Base-by-base conservation (phyloP, 148 eudicot genomes). In the Dianthus caryophyllus region DNA sequence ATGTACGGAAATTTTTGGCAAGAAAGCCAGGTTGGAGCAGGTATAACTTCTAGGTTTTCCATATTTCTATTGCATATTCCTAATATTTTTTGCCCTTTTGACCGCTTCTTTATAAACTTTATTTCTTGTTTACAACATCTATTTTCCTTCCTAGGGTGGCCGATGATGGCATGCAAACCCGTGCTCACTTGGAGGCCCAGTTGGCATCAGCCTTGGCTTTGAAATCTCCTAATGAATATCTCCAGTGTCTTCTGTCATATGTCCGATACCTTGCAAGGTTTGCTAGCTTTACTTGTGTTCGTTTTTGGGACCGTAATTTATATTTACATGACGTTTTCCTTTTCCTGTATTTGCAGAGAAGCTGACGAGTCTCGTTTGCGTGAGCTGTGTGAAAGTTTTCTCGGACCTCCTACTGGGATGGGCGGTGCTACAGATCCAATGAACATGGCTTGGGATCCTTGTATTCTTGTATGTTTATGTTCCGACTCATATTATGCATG, bases 1-100 rank as follows among this genome's bases (percentile, higher is more conserved):
- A 93, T 72, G 87, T 93, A 24, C 80, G 92, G 68, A 93, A 93
- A 79, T 90, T 77, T 71, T 73, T 90, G 79, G 98, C 98, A 46
- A 88, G 98, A 72, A 93, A 88, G 79, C 98, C 98, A 6, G 95
- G 97, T 56, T 93, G 95, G 95, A 90, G 77, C 80, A 89, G 98
- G 98, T 92, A 72, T 67, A 74, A 68, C 27, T 21, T 64, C 46
- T 38, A 6, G 2, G 10, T 25, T 55, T n/a, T 8, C 2, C 11
- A 50, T 1, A 20, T 53, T 53, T 53, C 26, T 24, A 18, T n/a
- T 50, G 24, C 24, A 16, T 18, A 24, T 25, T 44, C 38, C 54
- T 29, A 39, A 10, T 57, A 6, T 43, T 1, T 24, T 33, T 29
- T 29, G 30, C 27, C 46, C 30, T 11, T 2, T 25, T 12, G 29